These are phyloP conservation scores for Schizonepeta tenuifolia DNA, from an alignment of 257 asterid species.

Conservation along the genomic window DNA sequence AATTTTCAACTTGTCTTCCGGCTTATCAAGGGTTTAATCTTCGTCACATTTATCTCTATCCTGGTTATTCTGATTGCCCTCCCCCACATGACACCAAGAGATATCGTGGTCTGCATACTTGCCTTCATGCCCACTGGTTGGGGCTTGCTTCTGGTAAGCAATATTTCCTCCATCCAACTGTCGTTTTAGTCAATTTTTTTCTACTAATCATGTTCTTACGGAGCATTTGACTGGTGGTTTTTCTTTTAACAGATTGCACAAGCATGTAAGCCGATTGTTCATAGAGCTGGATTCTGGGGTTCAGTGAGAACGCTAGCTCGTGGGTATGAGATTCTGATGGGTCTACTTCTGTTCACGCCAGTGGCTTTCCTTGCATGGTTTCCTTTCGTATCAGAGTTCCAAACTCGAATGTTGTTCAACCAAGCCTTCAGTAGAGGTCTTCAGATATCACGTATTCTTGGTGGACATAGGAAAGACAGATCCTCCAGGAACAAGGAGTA, in stretches of 20 bases:
- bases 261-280: constrained; percentile 85
- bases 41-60: constrained; percentile 76
- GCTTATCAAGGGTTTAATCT: constrained; percentile 91
- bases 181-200: neutral
- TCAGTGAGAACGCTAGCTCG: constrained; percentile 86
- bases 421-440: constrained; percentile 99
- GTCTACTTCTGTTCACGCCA: constrained; percentile 84
- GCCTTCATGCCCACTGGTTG: constrained; percentile 99
- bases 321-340: constrained; percentile 90
- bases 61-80: constrained; percentile 74
- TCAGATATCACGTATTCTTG: constrained; percentile 97
- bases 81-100: constrained; percentile 75
- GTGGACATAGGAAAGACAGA: constrained; percentile 88
- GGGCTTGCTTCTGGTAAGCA: constrained; percentile 93
- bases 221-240: neutral
- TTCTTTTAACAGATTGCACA: constrained; percentile 75
- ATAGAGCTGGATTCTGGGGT: constrained; percentile 84
- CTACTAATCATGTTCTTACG: neutral
- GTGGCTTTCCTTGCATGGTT: constrained; percentile 98
- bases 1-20: constrained; percentile 91
- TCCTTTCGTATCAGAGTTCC: constrained; percentile 96
- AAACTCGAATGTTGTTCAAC: constrained; percentile 95
- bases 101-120: constrained; percentile 81
- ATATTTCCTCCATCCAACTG: neutral
- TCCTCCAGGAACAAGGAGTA: constrained; percentile 90